Percentiles rank a stretch among this genome's conserved stretches.
These are phyloP conservation scores for Fusarium veterinarium DNA, from an alignment of 2,329 filamentous ascomycete genomes.

Conservation along the genomic window DNA sequence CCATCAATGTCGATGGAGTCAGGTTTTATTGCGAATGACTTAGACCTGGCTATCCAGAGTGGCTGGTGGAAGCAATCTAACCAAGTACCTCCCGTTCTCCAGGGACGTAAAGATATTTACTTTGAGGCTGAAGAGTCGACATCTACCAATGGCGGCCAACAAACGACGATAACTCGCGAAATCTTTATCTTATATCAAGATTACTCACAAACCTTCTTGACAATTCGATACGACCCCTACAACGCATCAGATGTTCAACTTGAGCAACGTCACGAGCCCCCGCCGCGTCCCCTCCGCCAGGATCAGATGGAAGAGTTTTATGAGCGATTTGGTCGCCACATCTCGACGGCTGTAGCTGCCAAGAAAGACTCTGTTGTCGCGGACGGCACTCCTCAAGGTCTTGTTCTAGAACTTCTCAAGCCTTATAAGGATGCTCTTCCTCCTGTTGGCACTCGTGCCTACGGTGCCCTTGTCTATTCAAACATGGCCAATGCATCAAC, in stretches of 20 bases:
- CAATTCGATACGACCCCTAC: constrained; percentile 79
- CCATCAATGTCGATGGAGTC: constrained; percentile 80
- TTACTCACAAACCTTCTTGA: constrained; percentile 94
- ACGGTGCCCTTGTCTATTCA: constrained; percentile 91
- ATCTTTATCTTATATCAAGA: constrained; percentile 93
- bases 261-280: constrained; percentile 87
- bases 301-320: constrained; percentile 93
- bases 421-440: constrained; percentile 78
- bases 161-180: constrained; percentile 79
- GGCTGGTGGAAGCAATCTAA: constrained; percentile 91
- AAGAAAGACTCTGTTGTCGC: constrained; percentile 86
- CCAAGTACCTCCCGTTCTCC: constrained; percentile 82
- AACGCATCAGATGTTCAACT: constrained; percentile 78
- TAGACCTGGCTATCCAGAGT: constrained; percentile 79
- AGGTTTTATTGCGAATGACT: constrained; percentile 87
- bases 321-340: constrained; percentile 80
- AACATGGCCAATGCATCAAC: constrained; percentile 96
- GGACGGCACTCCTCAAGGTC: constrained; percentile 81
- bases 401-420: constrained; percentile 83
- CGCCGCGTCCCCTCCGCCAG: constrained; percentile 84
- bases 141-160: constrained; percentile 75
- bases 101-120: constrained; percentile 84
- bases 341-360: constrained; percentile 74
- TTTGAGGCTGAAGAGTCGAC: constrained; percentile 84
- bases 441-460: constrained; percentile 89